Percentiles rank a stretch among this genome's conserved stretches.
phyloP scores from a whole-genome alignment of 108 stramenopile genomes.

The Skeletonema marinoi region DNA sequence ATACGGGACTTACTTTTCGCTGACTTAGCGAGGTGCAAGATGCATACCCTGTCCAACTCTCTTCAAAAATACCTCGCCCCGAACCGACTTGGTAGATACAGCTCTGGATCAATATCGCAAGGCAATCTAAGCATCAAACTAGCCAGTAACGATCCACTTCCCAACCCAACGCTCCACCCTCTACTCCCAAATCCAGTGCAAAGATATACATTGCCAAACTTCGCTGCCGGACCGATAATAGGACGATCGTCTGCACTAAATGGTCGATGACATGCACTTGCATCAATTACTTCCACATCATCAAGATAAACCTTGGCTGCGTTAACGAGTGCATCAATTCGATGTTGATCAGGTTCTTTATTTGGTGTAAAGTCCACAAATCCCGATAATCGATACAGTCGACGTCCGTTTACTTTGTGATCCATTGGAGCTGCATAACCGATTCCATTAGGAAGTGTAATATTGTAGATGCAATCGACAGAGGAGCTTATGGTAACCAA shows the following conservation, averaged over 20 bases:
- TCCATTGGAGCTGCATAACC: constrained; percentile 45
- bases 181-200: constrained; percentile 35
- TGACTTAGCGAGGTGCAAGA: no score
- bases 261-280: constrained; percentile 42
- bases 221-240: constrained; percentile 12
- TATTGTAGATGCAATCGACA: constrained; percentile 17
- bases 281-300: constrained; percentile 34
- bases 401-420: constrained; percentile 2
- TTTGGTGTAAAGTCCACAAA: constrained; percentile 36
- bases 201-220: constrained; percentile 25
- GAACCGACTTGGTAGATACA: constrained; percentile 25
- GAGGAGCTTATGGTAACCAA: constrained; percentile 30
- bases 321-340: constrained; percentile 30
- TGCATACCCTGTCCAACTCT: background rate
- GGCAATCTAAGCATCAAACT: constrained; percentile 23
- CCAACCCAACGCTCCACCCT: constrained; percentile 40
- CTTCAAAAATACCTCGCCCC: background rate
- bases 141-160: constrained; percentile 28
- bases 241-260: constrained; percentile 41
- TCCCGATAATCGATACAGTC: constrained; percentile 34
- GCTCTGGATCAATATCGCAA: constrained; percentile 37
- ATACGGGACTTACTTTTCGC: no score
- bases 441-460: constrained; percentile 36
- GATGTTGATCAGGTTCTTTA: constrained; percentile 15
- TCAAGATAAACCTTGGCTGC: constrained; percentile 26